Conservation (phyloP, 495 filamentous ascomycete genomes). For the Jackrogersella multiformis region DNA sequence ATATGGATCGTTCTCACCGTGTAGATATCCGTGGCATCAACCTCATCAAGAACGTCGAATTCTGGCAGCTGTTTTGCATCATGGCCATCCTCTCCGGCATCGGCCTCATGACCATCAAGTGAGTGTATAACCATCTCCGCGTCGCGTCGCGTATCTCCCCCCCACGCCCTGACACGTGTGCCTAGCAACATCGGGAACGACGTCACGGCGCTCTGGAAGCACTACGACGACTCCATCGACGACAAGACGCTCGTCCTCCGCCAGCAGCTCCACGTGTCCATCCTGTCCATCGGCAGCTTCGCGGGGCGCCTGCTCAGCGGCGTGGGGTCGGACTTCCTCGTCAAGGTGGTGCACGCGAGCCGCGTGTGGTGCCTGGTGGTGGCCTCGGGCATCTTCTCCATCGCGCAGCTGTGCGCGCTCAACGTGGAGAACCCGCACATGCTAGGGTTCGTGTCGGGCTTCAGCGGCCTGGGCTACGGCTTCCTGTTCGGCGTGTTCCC, state of each 20-base stretch:
- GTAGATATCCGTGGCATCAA: slow-evolving; percentile 89
- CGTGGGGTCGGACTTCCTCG: slow-evolving; percentile 87
- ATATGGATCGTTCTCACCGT: slow-evolving; percentile 68
- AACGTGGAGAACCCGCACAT: slow-evolving; percentile 81
- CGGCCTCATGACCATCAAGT: slow-evolving; percentile 99
- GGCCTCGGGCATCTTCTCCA: slow-evolving; percentile 78
- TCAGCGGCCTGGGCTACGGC: slow-evolving; percentile 91
- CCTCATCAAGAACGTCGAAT: slow-evolving; percentile 78
- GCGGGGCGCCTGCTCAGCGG: slow-evolving; percentile 81
- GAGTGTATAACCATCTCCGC: slow-evolving; percentile 56
- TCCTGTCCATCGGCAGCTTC: slow-evolving; percentile 87
- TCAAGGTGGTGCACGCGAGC: slow-evolving; percentile 78
- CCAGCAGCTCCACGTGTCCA: slow-evolving; percentile 92
- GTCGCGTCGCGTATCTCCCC: too few relatives aligned
- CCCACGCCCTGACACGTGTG: too few relatives aligned
- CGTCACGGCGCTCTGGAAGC: slow-evolving; percentile 78
- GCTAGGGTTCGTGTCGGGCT: slow-evolving; percentile 78
- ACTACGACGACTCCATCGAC: slow-evolving; percentile 78
- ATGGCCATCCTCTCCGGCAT: slow-evolving; percentile 91
- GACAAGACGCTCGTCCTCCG: slow-evolving; percentile 79
- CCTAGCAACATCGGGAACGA: slow-evolving; percentile 94
- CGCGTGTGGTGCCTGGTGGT: slow-evolving; percentile 90
- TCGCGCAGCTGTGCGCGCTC: slow-evolving; percentile 82
- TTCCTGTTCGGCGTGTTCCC: slow-evolving; percentile 96
- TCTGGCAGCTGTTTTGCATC: slow-evolving; percentile 87